A percentile compares a stretch with the other conserved stretches of the same genome.
These are phyloP conservation scores for Dryas octopetala DNA, from an alignment of 306 rosid species.

Conservation along the genomic window DNA sequence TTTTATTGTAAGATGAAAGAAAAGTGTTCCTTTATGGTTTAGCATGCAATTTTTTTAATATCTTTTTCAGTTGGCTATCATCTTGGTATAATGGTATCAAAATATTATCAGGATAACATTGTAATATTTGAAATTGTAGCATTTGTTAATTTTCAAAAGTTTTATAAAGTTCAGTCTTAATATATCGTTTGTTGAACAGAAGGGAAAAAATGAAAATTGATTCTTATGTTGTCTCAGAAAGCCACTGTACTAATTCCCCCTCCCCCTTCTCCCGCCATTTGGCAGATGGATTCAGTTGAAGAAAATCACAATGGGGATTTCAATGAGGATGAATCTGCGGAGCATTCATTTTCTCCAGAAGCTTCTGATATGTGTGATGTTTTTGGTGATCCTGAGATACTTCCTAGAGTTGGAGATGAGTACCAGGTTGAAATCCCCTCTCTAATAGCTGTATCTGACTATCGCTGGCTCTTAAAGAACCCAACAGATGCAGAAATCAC, in stretches of 20 bases:
- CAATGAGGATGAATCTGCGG: slow-evolving; percentile 43
- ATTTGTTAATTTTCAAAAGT: neutral
- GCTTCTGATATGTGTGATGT: slow-evolving; percentile 45
- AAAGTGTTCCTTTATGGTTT: neutral
- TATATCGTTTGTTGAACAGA: neutral
- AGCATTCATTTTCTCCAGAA: slow-evolving; percentile 47
- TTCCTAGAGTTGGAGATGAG: slow-evolving; percentile 71
- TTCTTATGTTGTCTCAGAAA: slow-evolving; percentile 18
- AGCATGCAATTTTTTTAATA: neutral
- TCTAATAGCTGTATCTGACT: slow-evolving; percentile 42
- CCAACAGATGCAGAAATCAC: slow-evolving; percentile 27
- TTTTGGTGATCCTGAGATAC: slow-evolving; percentile 58
- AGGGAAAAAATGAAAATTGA: neutral
- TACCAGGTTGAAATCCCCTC: slow-evolving; percentile 69
- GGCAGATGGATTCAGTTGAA: slow-evolving; percentile 59
- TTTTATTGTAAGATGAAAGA: neutral
- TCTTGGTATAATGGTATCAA: neutral
- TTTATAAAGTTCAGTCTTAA: neutral
- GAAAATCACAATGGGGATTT: slow-evolving; percentile 36
- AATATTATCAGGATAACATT: neutral
- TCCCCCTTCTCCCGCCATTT: slow-evolving; percentile 4
- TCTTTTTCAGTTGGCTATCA: slow-evolving; percentile 13
- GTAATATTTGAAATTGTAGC: neutral
- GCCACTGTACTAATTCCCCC: slow-evolving; percentile 1
- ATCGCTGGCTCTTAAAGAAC: slow-evolving; percentile 33